Evolutionary conservation across 306 rosid genomes (phyloP), one percentile per base, ranked within the genome.

Genomic region (Begonia peltatifolia): DNA sequence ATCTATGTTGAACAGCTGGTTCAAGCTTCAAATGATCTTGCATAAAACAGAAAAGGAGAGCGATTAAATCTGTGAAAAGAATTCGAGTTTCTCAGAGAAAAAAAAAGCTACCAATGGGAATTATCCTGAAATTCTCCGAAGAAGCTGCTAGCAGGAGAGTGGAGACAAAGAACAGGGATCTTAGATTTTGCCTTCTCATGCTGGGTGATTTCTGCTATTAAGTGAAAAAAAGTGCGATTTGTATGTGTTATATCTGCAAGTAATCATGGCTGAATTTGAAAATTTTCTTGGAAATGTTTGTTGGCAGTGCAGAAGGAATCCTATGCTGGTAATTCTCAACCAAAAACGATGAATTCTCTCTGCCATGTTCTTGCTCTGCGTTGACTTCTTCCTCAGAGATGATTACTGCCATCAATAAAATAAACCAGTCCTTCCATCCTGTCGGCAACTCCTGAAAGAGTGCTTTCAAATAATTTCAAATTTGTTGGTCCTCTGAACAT

Each of bases 81-180:
- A 30, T 30, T 30, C 8, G 0, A 30, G 6, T 30, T 30, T 30
- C 38, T 30, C 38, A 30, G 38, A 30, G 38, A 6, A 6, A 30
- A 20, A 20, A 30, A 30, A 5, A 7, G 38, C 38, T 30, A 30
- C 38, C 55, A 12, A 25, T 25, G 35, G 35, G 2, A 25, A 55
- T 43, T 50, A 63, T 54, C 59, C 64, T 60, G 30, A 52, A 53
- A 75, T 66, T 53, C 66, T 61, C 47, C 52, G 62, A 72, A 60
- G 80, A 75, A 73, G 78, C 56, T 58, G 70, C 74, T 57, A 86
- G 74, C 56, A 87, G 68, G 57, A 87, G 63, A 54, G 70, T 74
- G 36, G 70, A 60, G 9, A 78, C 57, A 71, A 83, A 71, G 61
- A 78, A 71, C 61, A 30, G 70, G 62, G 60, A 53, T 42, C 60